A percentile compares a stretch with the other conserved stretches of the same genome.
phyloP scores from a whole-genome alignment of 805 yeast species.

The Huiozyma naganishii region DNA sequence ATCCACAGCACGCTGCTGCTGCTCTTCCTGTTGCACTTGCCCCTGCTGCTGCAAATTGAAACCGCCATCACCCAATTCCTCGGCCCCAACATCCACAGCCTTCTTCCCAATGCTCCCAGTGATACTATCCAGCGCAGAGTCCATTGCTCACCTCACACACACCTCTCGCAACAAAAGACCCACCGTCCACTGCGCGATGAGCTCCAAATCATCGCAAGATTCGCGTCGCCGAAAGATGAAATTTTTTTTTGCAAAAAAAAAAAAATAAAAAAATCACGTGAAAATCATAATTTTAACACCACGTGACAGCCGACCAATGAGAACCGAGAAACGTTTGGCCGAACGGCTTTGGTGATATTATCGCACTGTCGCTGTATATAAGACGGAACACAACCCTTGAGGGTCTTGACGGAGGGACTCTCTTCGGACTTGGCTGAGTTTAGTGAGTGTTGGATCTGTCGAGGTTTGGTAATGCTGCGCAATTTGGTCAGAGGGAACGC shows the following conservation, averaged over 20 bases:
- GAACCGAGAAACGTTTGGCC: neutral
- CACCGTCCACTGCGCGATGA: no score
- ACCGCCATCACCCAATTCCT: neutral
- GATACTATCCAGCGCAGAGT: neutral
- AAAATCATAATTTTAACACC: no score
- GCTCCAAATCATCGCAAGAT: neutral
- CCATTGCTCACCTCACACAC: neutral
- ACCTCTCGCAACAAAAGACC: no score
- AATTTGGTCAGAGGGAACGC: neutral
- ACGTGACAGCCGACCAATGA: neutral
- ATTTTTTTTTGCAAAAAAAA: no score
- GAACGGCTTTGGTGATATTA: neutral
- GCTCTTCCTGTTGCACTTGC: neutral
- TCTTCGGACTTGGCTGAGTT: no score
- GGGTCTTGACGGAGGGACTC: no score
- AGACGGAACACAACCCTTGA: neutral
- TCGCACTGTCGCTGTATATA: neutral
- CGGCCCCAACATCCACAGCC: neutral
- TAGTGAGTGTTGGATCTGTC: no score
- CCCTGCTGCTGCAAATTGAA: neutral
- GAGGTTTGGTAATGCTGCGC: no score
- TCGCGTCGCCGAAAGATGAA: neutral
- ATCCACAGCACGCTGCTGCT: slow-evolving; percentile 2
- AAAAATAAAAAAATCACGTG: neutral
- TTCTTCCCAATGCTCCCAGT: slow-evolving; percentile 3